Percentiles rank a stretch among this genome's conserved stretches.
phyloP scores from a whole-genome alignment of 805 yeast genomes.

The Barnettozyma botsteinii region DNA sequence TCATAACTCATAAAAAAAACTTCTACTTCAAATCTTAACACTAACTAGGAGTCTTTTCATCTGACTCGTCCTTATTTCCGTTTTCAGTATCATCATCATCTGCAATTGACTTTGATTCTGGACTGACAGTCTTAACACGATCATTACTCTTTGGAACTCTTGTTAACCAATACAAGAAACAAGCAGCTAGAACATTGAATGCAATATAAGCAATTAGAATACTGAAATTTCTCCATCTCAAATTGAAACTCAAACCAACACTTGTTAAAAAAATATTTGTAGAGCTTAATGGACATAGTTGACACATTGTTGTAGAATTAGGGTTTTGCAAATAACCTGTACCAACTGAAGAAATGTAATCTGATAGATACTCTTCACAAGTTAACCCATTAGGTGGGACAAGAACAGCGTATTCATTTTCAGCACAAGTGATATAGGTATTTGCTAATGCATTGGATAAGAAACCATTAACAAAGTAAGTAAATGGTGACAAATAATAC shows the following conservation, averaged over 20 bases:
- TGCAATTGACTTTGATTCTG: not conserved
- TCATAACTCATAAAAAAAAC: too few relatives aligned
- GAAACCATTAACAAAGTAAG: constrained; percentile 54
- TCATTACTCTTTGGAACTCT: constrained; percentile 64
- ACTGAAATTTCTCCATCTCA: constrained; percentile 66
- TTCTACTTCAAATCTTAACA: too few relatives aligned
- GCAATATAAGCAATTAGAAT: constrained; percentile 40
- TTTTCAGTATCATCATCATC: not conserved
- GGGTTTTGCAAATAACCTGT: constrained; percentile 12
- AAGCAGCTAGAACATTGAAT: constrained; percentile 36
- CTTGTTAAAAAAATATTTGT: constrained; percentile 54
- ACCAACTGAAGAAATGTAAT: constrained; percentile 28
- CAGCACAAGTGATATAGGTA: constrained; percentile 40
- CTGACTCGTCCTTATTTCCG: too few relatives aligned
- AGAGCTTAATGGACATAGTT: constrained; percentile 47
- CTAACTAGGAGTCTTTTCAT: too few relatives aligned
- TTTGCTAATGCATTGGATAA: constrained; percentile 51
- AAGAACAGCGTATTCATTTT: constrained; percentile 40
- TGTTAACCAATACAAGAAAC: constrained; percentile 45
- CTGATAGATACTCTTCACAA: constrained; percentile 48
- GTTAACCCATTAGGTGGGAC: constrained; percentile 49
- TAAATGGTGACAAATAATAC: constrained; percentile 66
- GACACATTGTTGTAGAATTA: constrained; percentile 43
- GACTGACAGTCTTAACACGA: constrained; percentile 26
- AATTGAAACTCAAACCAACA: constrained; percentile 33